Evolutionary conservation across 768 basidiomycete genomes (phyloP), one percentile per base, ranked within the genome.

Genomic region (Thelephora aurantiotincta): DNA sequence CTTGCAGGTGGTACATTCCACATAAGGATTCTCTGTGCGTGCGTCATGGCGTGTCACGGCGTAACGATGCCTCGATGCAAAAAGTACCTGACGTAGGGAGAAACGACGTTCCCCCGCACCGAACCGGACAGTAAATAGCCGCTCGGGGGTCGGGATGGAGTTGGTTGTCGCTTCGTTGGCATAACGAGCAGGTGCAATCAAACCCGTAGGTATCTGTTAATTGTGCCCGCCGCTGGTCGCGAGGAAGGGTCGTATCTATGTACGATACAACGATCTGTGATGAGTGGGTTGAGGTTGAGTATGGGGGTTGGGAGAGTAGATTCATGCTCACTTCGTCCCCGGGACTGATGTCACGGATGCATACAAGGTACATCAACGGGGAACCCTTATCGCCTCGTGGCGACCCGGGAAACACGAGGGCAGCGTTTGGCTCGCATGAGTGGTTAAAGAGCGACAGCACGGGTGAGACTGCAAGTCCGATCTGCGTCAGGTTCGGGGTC

Each of bases 401-500:
- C 2, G 70, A 60, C 3, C 76, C 69, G 44, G 93, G 92, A 58
- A 94, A 97, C 3, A 97, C 87, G n/a, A 93, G 74, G 30, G 82
- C 87, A 0, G 84, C 89, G 57, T 96, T 93, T 0, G 89, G 88
- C 18, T 76, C 71, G 57, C 91, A 93, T 0, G 84, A 85, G 58
- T 97, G 92, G 57, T 96, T 96, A 48, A 85, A 73, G 11, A 96
- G 67, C 0, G 92, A 92, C 3, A 82, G 65, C 0, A 74, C 56
- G 0, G 93, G 92, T 0, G 87, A 85, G 12, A 93, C 72, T n/a
- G 82, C 78, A 2, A 81, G 80, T 5, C 94, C 94, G 33, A 97
- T 68, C 0, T 92, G 83, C 2, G 77, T 73, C 13, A 98, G 67
- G 3, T 84, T 73, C 0, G 85, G 78, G 0, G 82, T 75, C 1